Evolutionary conservation across 2,329 filamentous ascomycete genomes (phyloP).

Genomic region (Fusarium chuoi): DNA sequence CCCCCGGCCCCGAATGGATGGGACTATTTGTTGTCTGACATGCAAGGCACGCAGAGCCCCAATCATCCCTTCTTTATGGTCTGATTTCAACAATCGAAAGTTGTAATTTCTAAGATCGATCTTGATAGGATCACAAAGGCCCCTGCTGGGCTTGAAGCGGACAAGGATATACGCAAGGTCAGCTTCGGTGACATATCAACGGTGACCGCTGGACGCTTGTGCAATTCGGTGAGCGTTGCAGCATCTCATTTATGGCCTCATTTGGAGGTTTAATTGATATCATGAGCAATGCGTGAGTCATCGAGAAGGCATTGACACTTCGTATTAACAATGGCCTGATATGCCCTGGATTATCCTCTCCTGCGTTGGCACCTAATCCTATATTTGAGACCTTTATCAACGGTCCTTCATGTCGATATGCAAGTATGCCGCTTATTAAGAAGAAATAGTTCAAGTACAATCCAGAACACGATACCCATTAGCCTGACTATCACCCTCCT

Average conservation of each 20-base stretch:
- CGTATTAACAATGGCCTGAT: neutral
- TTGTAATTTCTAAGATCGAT: slow-evolving; percentile 15
- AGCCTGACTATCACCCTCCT: neutral
- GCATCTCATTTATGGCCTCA: neutral
- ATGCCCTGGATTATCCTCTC: neutral
- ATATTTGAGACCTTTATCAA: neutral
- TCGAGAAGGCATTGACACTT: neutral
- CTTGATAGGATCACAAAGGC: neutral
- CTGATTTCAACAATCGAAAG: slow-evolving; percentile 34
- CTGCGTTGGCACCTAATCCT: neutral
- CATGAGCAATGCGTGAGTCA: neutral
- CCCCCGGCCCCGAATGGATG: slow-evolving; percentile 22
- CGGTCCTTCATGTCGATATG: neutral
- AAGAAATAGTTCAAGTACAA: neutral
- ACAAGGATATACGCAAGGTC: neutral
- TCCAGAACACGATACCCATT: neutral
- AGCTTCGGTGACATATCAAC: neutral
- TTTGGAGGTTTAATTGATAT: neutral
- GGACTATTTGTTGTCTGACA: slow-evolving; percentile 28
- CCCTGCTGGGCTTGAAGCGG: neutral
- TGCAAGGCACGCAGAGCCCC: slow-evolving; percentile 33
- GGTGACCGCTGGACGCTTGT: neutral
- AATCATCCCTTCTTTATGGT: slow-evolving; percentile 17
- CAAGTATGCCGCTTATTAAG: neutral
- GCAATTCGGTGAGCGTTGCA: neutral